These are phyloP conservation scores for Colletotrichum truncatum DNA, from an alignment of 2,329 filamentous ascomycete species.

Conservation along the genomic window DNA sequence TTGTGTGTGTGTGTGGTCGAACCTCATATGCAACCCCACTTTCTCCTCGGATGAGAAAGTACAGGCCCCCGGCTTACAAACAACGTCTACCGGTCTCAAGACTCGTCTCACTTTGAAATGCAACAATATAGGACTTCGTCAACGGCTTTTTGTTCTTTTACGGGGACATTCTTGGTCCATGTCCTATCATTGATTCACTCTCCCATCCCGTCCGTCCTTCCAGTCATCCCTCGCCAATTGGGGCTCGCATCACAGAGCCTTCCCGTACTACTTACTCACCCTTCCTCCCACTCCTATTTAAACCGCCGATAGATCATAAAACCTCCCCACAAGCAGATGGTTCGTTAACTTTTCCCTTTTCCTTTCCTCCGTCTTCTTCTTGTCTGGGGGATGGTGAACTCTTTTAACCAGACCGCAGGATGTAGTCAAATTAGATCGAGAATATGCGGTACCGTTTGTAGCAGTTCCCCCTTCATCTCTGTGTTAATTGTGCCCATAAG, in stretches of 20 bases:
- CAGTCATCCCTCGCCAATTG: not conserved
- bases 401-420: constrained; percentile 5
- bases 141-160: not conserved
- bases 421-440: constrained; percentile 19
- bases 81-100: not conserved
- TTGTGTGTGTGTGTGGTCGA: not conserved
- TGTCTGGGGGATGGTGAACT: not conserved
- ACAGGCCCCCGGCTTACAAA: not conserved
- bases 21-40: not conserved
- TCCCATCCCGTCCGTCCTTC: not conserved
- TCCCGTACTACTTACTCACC: not conserved
- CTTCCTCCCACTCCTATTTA: too few species aligned
- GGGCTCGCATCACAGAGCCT: not conserved
- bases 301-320: constrained; percentile 5
- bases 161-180: constrained; percentile 4
- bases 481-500: not conserved
- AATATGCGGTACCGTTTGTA: not conserved
- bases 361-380: not conserved
- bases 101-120: not conserved
- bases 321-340: constrained; percentile 23
- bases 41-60: not conserved
- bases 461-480: not conserved
- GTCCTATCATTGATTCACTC: constrained; percentile 8
- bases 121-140: not conserved
- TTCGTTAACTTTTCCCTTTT: not conserved